These are phyloP conservation scores for Maudiozyma humilis DNA, from an alignment of 1,139 yeast species.

Conservation along the genomic window DNA sequence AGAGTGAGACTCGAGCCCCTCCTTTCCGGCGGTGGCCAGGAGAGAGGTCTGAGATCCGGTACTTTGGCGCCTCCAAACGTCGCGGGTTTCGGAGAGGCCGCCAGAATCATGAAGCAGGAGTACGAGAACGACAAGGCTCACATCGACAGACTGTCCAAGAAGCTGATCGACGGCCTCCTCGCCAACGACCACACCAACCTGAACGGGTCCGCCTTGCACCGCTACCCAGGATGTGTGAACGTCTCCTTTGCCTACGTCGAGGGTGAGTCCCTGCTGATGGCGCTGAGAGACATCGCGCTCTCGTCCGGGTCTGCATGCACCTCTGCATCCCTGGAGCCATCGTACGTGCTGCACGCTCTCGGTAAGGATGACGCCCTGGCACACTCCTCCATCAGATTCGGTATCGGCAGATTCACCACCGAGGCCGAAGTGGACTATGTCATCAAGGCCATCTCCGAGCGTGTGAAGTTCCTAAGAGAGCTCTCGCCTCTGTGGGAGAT, in stretches of 20 bases:
- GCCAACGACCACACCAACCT: conserved; percentile 80
- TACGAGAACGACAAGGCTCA: conserved; percentile 66
- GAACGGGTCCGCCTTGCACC: conserved; percentile 69
- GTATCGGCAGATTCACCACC: conserved; percentile 94
- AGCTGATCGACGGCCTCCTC: conserved; percentile 63
- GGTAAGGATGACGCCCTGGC: conserved; percentile 99
- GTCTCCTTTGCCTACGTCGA: conserved; percentile 95
- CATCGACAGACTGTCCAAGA: conserved; percentile 60
- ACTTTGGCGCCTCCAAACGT: conserved; percentile 93
- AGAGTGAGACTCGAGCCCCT: conserved; percentile 94
- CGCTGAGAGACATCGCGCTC: conserved; percentile 90
- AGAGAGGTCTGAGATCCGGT: conserved; percentile 94
- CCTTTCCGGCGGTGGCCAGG: conserved; percentile 98
- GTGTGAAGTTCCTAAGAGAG: conserved; percentile 87
- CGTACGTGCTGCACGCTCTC: conserved; percentile 89
- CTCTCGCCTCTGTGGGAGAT: conserved; percentile 97
- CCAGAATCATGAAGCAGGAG: conserved; percentile 70
- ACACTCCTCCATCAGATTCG: conserved; percentile 93
- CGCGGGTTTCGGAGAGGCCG: conserved; percentile 96
- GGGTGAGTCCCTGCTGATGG: conserved; percentile 97
- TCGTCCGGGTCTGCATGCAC: conserved; percentile 99
- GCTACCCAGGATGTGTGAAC: conserved; percentile 91
- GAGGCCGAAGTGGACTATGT: conserved; percentile 94
- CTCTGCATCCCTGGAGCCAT: conserved; percentile 95
- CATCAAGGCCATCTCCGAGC: conserved; percentile 72